Evolutionary conservation across 1,284 basidiomycete species (phyloP).

Genomic region (Marasmius fiardii): DNA sequence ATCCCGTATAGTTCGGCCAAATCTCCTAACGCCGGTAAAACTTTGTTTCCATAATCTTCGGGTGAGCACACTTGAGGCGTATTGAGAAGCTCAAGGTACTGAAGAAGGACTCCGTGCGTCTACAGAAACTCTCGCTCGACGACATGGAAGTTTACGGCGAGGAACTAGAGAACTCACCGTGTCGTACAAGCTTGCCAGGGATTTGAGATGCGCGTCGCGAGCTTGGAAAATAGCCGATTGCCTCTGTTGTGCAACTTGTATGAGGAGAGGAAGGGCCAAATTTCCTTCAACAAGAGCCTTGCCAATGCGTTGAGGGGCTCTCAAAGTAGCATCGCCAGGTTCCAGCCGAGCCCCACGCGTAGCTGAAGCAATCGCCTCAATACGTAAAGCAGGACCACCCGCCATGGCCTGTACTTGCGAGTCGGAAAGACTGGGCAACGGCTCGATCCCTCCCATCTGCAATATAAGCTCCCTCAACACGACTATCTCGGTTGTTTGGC

Average conservation of each 20-base stretch:
- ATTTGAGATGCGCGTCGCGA: slow-evolving; percentile 75
- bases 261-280: slow-evolving; percentile 78
- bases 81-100: slow-evolving; percentile 73
- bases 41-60: slow-evolving; percentile 61
- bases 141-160: background rate
- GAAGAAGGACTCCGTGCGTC: slow-evolving; percentile 75
- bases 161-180: slow-evolving; percentile 52
- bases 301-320: slow-evolving; percentile 68
- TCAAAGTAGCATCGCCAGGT: slow-evolving; percentile 53
- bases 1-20: slow-evolving; percentile 76
- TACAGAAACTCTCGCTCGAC: slow-evolving; percentile 27
- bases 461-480: slow-evolving; percentile 91
- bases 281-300: slow-evolving; percentile 67
- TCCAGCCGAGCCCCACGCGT: slow-evolving; percentile 71
- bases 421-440: slow-evolving; percentile 85
- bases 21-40: slow-evolving; percentile 70
- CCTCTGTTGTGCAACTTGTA: slow-evolving; percentile 86
- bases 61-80: slow-evolving; percentile 56
- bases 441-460: slow-evolving; percentile 95
- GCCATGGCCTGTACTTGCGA: slow-evolving; percentile 87
- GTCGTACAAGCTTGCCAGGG: slow-evolving; percentile 84
- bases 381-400: slow-evolving; percentile 83
- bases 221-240: slow-evolving; percentile 76
- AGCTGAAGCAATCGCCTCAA: slow-evolving; percentile 77
- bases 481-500: slow-evolving; percentile 85